Conservation (phyloP, 441 rosid species). For the Euphorbia celastroides region DNA sequence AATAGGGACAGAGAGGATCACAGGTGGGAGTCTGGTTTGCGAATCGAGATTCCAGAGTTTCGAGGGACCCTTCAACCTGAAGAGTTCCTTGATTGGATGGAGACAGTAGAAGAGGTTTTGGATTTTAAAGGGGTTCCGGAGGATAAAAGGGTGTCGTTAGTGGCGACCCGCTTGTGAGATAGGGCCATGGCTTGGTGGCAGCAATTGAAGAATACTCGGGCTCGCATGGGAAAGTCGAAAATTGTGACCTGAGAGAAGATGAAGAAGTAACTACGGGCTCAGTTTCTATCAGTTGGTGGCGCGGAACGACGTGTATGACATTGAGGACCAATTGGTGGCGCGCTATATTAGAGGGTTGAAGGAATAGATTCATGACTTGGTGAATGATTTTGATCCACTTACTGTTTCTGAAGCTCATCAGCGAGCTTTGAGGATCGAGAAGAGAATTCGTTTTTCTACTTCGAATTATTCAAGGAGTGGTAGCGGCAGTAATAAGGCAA, state of each 20-base stretch:
- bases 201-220: not conserved
- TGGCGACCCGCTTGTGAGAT: not conserved
- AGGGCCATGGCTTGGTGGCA: not conserved
- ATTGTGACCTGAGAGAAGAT: not conserved
- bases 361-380: not conserved
- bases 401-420: not conserved
- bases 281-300: not conserved
- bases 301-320: not conserved
- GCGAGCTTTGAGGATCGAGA: not conserved
- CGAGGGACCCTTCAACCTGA: too few relatives aligned
- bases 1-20: too few relatives aligned
- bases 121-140: too few relatives aligned
- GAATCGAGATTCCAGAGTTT: too few relatives aligned
- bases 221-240: not conserved
- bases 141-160: not conserved
- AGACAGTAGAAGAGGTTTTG: too few relatives aligned
- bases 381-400: not conserved
- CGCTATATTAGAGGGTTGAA: not conserved
- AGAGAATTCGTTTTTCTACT: not conserved
- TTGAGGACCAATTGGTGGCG: not conserved
- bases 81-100: too few relatives aligned
- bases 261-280: not conserved
- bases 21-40: too few relatives aligned
- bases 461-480: not conserved
- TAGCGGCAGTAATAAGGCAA: not conserved